These are phyloP conservation scores for Phaeosphaeriaceae sp. DNA, from an alignment of 2,329 filamentous ascomycete genomes.

Conservation along the genomic window DNA sequence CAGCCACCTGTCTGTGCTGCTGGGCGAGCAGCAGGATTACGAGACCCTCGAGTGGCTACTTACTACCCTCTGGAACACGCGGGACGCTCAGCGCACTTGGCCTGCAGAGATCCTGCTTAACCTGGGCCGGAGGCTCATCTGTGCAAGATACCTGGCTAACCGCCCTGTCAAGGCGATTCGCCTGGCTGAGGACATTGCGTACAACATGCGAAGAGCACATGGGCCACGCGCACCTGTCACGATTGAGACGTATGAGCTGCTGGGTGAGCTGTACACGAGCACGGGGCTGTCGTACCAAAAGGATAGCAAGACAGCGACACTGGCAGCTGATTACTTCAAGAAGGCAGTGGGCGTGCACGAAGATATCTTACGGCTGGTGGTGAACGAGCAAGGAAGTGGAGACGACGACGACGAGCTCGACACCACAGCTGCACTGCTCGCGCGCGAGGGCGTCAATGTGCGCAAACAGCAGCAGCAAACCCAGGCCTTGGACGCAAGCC, in stretches of 20 bases:
- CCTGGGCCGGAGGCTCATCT: conserved; percentile 61
- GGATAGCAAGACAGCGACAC: conserved; percentile 42
- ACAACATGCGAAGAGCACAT: conserved; percentile 63
- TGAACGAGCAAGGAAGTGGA: conserved; percentile 21
- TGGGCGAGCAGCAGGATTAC: conserved; percentile 57
- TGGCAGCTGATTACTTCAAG: conserved; percentile 50
- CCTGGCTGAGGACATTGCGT: conserved; percentile 62
- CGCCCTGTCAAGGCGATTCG: conserved; percentile 49
- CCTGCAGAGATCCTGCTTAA: conserved; percentile 53
- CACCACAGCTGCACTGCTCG: conserved; percentile 45
- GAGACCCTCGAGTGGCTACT: conserved; percentile 50
- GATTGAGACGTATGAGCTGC: conserved; percentile 58
- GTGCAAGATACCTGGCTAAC: conserved; percentile 59
- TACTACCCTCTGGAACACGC: conserved; percentile 46
- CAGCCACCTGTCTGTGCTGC: conserved; percentile 51
- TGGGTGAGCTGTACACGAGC: conserved; percentile 58
- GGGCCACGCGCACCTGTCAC: conserved; percentile 57
- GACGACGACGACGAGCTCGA: conserved; percentile 46
- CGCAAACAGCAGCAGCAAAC: conserved; percentile 26
- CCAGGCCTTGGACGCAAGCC: conserved; percentile 30
- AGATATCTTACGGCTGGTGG: conserved; percentile 42
- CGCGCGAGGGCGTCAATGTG: conserved; percentile 42
- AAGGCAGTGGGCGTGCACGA: conserved; percentile 44
- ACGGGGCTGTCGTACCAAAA: conserved; percentile 48
- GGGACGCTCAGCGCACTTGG: conserved; percentile 44